Base-by-base conservation (phyloP, 176 grass and related monocot genomes). In the Zea luxurians region DNA sequence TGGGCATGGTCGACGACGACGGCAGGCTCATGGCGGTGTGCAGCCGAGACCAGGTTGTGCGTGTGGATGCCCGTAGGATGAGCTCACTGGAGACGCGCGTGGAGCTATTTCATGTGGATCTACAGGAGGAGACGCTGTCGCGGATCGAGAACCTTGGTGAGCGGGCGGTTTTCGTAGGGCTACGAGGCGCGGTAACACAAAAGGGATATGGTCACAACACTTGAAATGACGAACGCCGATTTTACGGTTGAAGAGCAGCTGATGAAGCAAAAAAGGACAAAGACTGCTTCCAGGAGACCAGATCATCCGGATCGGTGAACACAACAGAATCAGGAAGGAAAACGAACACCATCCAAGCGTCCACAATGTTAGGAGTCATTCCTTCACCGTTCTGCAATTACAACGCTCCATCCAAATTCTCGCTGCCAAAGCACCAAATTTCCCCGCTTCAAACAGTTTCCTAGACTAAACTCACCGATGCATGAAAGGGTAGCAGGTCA, bases 291-390 rank as follows among this genome's bases (percentile, higher is more conserved):
- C 36, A 18, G 42, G 10, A 69, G 13, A 46, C 5, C 17, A 7
- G 48, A 74, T 12, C 3, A 59, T 58, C 4, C 1, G 13, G 38
- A 61, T 61, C 0, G 13, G 10, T 6, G 53, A 44, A 60, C 27
- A 44, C 54, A 60, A 27, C 55, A 3, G 18, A 15, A 61, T 17
- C 12, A 4, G 18, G 2, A 21, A 18, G 3, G 4, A 15, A 35
- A 35, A 35, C 40, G 45, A 76, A 62, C 41, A 1, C 49, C 71
- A 45, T 42, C 54, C 15, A 54, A 3, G 0, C 12, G 16, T 13
- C 55, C 55, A 27, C 41, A 35, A 16, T 64, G 44, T 48, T 64
- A 77, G 18, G 41, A 64, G 45, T 10, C 69, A 65, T 65, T 74
- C 64, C 4, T 54, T 42, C 47, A 81, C n/a, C 44, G 70, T 70